Base-by-base conservation (phyloP, 352 stramenopile species). In the Phytophthora uliginosa region DNA sequence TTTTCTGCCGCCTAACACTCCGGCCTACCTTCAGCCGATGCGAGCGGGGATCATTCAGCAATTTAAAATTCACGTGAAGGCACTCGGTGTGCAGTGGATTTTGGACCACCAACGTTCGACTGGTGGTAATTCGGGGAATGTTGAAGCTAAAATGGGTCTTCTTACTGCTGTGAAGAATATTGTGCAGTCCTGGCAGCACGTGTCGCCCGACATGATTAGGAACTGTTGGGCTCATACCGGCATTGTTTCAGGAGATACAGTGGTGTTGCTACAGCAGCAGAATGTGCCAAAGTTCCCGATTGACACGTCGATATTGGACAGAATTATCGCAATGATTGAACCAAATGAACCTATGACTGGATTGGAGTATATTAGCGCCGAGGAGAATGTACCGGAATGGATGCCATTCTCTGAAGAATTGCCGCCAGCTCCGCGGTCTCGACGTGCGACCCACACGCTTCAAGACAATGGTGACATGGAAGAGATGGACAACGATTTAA, bases 351-450 rank as follows among this genome's bases (percentile, higher is more conserved):
- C 62, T 3, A 48, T 75, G 26, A 71, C 62, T 40, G 38, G n/a
- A 3, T 33, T 66, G 18, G 55, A 75, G 50, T 75, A 66, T 66
- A 63, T 75, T 26, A 42, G 54, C 6, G 36, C 34, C 2, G 68
- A 75, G n/a, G 50, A 75, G 17, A 59, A 71, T 34, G 47, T 71
- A 15, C 61, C 68, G 1, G 62, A 71, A 31, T 75, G 68, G 68
- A 33, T 66, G 10, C 68, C 62, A 6, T 38, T 54, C 10, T 62
- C 50, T 7, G 54, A 65, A 0, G 62, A 71, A 53, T 53, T 71
- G 10, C 62, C 50, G 22, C 62, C 68, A 58, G 48, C 55, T 18
- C 68, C 48, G 10, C 58, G 61, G n/a, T 75, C 62, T 57, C 68
- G 68, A 34, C 68, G 68, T 59, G 61, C 12, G 42, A 38, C 9